Evolutionary conservation across 2,329 filamentous ascomycete species (phyloP).

Genomic region (Whalleya microplaca): DNA sequence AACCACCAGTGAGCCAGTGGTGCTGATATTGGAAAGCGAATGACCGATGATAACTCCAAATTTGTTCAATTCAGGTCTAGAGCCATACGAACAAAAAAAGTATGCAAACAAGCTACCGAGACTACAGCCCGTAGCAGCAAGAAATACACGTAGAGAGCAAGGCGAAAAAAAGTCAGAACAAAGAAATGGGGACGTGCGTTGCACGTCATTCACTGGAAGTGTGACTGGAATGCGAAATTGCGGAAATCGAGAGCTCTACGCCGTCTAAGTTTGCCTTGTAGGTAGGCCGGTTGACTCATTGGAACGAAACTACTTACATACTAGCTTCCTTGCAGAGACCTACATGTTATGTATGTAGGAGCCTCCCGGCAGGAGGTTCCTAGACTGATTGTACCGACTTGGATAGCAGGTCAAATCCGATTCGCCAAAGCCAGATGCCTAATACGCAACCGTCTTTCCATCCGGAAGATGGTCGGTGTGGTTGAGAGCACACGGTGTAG

Average conservation of each 20-base stretch:
- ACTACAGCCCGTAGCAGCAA: neutral
- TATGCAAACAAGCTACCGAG: neutral
- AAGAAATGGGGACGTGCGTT: conserved; percentile 8
- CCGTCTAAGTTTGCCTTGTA: neutral
- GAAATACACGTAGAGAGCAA: neutral
- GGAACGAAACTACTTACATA: no score
- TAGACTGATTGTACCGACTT: no score
- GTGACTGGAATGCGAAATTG: neutral
- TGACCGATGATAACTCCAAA: conserved; percentile 1
- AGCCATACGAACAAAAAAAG: conserved; percentile 6
- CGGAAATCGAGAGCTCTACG: no score
- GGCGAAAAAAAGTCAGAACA: neutral
- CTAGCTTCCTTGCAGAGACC: no score
- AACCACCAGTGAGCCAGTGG: conserved; percentile 3
- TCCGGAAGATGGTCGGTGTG: neutral
- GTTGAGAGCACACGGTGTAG: neutral
- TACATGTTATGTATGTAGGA: neutral
- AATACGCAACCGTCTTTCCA: neutral
- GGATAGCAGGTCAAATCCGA: no score
- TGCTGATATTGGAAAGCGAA: neutral
- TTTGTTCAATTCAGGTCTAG: neutral
- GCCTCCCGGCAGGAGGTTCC: neutral
- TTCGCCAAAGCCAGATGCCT: neutral
- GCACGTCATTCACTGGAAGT: conserved; percentile 15
- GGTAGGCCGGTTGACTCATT: neutral